A percentile compares a stretch with the other conserved stretches of the same genome.
Evolutionary conservation across 345 rosid genomes (phyloP).

Genomic region (Zanthoxylum bungeanum): DNA sequence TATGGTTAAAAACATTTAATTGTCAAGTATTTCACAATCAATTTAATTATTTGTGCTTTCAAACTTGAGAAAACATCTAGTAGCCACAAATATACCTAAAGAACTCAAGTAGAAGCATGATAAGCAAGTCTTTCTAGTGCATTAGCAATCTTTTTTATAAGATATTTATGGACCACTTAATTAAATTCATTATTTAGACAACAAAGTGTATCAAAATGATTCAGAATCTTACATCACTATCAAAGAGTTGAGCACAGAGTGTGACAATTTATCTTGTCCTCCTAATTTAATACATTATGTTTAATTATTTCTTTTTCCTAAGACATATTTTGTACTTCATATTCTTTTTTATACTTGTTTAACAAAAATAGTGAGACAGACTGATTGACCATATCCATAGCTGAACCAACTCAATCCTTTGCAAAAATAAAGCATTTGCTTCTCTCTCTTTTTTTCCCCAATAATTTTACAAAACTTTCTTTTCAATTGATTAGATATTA

Average conservation of each 20-base stretch:
- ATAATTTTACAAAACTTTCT: background rate
- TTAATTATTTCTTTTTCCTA: background rate
- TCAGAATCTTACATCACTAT: background rate
- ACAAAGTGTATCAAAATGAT: background rate
- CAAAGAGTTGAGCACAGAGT: constrained; percentile 7
- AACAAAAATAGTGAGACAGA: background rate
- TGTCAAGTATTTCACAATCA: too few species aligned
- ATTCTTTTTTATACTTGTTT: background rate
- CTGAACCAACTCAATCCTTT: background rate
- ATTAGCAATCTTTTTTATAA: background rate
- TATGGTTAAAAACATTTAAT: too few species aligned
- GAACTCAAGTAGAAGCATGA: background rate
- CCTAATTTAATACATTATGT: background rate
- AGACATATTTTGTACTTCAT: background rate
- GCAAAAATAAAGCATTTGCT: background rate
- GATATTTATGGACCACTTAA: constrained; percentile 1
- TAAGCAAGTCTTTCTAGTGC: background rate
- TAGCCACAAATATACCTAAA: background rate
- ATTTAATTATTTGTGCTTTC: too few species aligned
- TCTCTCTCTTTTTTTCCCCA: background rate
- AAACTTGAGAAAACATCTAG: background rate
- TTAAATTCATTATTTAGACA: background rate
- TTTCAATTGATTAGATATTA: background rate
- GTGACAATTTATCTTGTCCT: background rate
- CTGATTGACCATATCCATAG: background rate